Evolutionary conservation across 2,329 filamentous ascomycete genomes (phyloP), one percentile per base, ranked within the genome.

Genomic region (Aspergillus flavus): DNA sequence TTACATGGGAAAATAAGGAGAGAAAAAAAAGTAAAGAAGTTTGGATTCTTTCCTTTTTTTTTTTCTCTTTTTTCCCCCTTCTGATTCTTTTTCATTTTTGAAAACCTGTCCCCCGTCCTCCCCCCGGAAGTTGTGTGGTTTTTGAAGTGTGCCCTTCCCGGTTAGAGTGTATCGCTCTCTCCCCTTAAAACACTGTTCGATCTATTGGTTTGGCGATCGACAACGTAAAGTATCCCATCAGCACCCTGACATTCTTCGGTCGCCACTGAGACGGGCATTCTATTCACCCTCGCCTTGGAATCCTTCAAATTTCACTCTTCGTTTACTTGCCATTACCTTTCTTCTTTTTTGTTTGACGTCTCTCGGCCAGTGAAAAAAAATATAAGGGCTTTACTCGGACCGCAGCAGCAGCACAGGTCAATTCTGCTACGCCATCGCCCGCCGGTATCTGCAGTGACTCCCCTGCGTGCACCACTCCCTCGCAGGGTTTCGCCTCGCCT

Each of bases 401-500:
- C 60, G 60, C 54, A 64, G 63, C 65, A 64, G 63, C 65, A 64
- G 60, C 62, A 66, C 59, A 66, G n/a, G 56, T 61, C 67, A 62
- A 65, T 68, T 69, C 67, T 68, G 66, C 65, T 68, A 62, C 62
- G 61, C 59, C 65, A 63, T 66, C 68, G 67, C 66, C 65, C 61
- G 65, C 63, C 67, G 67, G 68, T 65, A 67, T 64, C 68, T 67
- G 61, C 65, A 63, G 64, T 62, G 63, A 62, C 52, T 61, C 64
- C 41, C 57, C 62, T 64, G 56, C 56, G 30, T 62, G 41, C 54
- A 57, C 34, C 52, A 52, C 57, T 41, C 55, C 26, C 62, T 61
- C 60, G 53, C 28, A 59, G 58, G 28, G 61, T 58, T 63, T 63
- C 60, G 59, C 62, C 58, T 64, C 64, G 57, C 59, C 48, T 46